Evolutionary conservation across 106 monocot genomes (phyloP).

Genomic region (Dioscorea dumetorum): DNA sequence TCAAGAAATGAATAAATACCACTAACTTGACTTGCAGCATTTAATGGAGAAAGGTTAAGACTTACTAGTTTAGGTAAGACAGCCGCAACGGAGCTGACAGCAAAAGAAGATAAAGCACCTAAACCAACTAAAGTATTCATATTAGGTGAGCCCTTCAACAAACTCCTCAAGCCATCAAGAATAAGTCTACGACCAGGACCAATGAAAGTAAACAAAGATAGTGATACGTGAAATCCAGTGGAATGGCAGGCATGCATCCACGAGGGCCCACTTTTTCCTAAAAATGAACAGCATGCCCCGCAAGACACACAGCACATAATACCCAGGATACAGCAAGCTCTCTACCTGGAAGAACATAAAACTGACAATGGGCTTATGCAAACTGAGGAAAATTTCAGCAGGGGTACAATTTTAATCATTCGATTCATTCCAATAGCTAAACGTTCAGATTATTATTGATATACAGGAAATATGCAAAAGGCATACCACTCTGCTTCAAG

Average conservation of each 20-base stretch:
- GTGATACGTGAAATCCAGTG: conserved; percentile 74
- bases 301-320: conserved; percentile 89
- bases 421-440: too few species aligned
- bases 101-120: conserved; percentile 95
- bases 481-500: conserved; percentile 83
- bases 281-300: conserved; percentile 85
- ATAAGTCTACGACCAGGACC: conserved; percentile 93
- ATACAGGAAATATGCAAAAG: conserved; percentile 11
- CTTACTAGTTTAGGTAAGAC: conserved; percentile 81
- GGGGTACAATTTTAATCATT: too few species aligned
- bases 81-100: conserved; percentile 83
- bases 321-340: conserved; percentile 98
- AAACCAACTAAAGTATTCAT: conserved; percentile 99
- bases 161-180: conserved; percentile 67
- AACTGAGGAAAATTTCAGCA: too few species aligned
- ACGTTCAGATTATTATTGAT: neutral
- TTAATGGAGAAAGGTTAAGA: neutral
- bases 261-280: conserved; percentile 48
- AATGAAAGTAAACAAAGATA: conserved; percentile 80
- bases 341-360: conserved; percentile 45
- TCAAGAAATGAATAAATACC: too few species aligned
- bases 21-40: too few species aligned
- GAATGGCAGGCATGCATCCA: conserved; percentile 87
- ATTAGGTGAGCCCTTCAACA: conserved; percentile 82
- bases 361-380: too few species aligned